phyloP scores from a whole-genome alignment of 192 early-diverging fungal species.

The Coemansia sp. region DNA sequence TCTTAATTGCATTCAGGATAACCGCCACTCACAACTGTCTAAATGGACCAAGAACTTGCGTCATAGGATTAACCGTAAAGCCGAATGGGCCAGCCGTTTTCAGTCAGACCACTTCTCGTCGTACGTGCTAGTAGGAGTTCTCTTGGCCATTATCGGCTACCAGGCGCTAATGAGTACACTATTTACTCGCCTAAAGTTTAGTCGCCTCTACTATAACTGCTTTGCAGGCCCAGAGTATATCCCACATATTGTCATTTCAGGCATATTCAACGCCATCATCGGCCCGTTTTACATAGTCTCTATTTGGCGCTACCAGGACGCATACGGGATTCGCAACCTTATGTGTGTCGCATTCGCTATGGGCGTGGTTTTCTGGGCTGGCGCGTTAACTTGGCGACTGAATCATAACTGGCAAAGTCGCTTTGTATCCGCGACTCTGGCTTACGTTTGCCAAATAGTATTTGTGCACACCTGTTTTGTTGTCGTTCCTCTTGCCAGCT shows the following conservation, averaged over 20 bases:
- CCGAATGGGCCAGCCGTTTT: not conserved
- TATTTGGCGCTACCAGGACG: constrained; percentile 31
- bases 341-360: constrained; percentile 8
- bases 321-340: constrained; percentile 26
- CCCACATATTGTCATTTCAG: constrained; percentile 4
- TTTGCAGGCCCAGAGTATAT: constrained; percentile 10
- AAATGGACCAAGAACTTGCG: not conserved
- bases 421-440: constrained; percentile 8
- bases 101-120: constrained; percentile 4
- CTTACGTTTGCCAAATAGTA: constrained; percentile 17
- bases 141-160: constrained; percentile 1
- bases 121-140: not conserved
- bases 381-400: constrained; percentile 18
- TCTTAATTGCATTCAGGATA: too few species aligned
- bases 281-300: constrained; percentile 8
- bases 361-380: constrained; percentile 15
- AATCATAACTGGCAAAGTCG: not conserved
- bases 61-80: not conserved
- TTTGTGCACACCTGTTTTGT: constrained; percentile 16
- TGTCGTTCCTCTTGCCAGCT: constrained; percentile 12
- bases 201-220: constrained; percentile 24
- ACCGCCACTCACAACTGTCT: not conserved
- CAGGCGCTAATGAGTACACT: constrained; percentile 19
- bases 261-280: constrained; percentile 20
- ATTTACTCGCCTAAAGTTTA: constrained; percentile 13